Base-by-base conservation (phyloP, 768 basidiomycete genomes). In the Dentipellis fragilis region DNA sequence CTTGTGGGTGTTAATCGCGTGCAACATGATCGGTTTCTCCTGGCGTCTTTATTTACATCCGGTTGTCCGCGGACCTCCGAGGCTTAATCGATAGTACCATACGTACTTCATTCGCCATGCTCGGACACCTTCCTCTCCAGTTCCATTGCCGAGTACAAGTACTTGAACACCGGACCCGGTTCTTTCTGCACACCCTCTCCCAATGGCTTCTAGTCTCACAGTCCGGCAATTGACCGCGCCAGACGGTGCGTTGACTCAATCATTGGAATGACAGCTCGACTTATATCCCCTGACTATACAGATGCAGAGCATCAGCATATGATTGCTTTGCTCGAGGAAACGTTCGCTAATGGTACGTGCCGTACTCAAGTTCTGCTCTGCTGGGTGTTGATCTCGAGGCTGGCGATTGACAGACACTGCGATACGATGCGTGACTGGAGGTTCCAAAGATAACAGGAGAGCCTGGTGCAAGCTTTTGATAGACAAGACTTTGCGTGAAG, bases 381-480 rank as follows among this genome's bases (percentile, higher is more conserved):
- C 29, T 29, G 29, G 3, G 29, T 6, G 6, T 29, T 29, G 29
- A 29, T 29, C 29, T 29, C 29, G 3, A 29, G 29, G 29, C 29
- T 29, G 29, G 29, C 29, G 29, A 29, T 29, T 29, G 29, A 6
- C 29, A 58, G 57, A 58, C 38, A 54, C 54, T 22, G 52, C 35
- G 16, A 46, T 58, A 16, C 21, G 34, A 14, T 54, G 53, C 52
- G 2, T 58, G n/a, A 58, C 52, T 12, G 57, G 49, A 12, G 47
- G 23, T 0, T 58, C 53, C 4, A 54, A 38, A 17, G 10, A 52
- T 10, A 39, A 16, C 14, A 53, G 54, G 46, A 47, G 49, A 34
- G 48, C n/a, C 9, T 22, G 53, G 23, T 58, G 50, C 47, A 36
- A 50, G n/a, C 17, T 50, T 14, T 40, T 39, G 23, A 45, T 54